Percentiles rank a stretch among this genome's conserved stretches.
phyloP scores from a whole-genome alignment of 768 basidiomycete genomes.

The Boletus sp. region DNA sequence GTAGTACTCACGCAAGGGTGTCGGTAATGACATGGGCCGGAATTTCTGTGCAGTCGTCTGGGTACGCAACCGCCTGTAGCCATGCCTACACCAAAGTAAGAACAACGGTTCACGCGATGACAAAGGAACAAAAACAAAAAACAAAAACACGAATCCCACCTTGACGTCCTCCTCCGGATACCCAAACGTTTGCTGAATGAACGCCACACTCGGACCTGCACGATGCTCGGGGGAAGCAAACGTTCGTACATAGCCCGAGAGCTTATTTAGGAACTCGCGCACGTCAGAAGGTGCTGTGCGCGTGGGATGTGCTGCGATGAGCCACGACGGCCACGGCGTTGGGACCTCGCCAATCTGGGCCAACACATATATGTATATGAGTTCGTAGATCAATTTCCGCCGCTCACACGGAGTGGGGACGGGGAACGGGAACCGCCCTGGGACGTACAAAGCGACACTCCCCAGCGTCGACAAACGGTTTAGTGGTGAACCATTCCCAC shows the following conservation, averaged over 20 bases:
- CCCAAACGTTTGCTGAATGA: slow-evolving; percentile 74
- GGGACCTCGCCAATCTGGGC: slow-evolving; percentile 75
- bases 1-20: slow-evolving; percentile 58
- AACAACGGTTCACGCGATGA: background rate
- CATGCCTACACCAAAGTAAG: slow-evolving; percentile 52
- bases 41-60: slow-evolving; percentile 60
- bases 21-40: slow-evolving; percentile 61
- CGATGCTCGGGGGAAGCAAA: slow-evolving; percentile 65
- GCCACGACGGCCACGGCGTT: slow-evolving; percentile 97
- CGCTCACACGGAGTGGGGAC: background rate
- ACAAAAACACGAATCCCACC: slow-evolving; percentile 33
- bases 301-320: slow-evolving; percentile 81
- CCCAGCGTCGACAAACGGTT: slow-evolving; percentile 75
- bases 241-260: slow-evolving; percentile 60
- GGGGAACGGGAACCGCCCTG: background rate
- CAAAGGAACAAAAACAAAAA: background rate
- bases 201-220: slow-evolving; percentile 59
- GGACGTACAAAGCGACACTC: slow-evolving; percentile 77
- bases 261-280: slow-evolving; percentile 53
- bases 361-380: background rate
- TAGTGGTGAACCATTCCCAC: slow-evolving; percentile 94
- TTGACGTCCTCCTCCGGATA: slow-evolving; percentile 81
- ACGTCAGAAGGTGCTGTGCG: slow-evolving; percentile 52
- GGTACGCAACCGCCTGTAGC: slow-evolving; percentile 78
- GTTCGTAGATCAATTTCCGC: background rate